phyloP scores from a whole-genome alignment of 164 flowering plant species.

The Nelumbo lutea region DNA sequence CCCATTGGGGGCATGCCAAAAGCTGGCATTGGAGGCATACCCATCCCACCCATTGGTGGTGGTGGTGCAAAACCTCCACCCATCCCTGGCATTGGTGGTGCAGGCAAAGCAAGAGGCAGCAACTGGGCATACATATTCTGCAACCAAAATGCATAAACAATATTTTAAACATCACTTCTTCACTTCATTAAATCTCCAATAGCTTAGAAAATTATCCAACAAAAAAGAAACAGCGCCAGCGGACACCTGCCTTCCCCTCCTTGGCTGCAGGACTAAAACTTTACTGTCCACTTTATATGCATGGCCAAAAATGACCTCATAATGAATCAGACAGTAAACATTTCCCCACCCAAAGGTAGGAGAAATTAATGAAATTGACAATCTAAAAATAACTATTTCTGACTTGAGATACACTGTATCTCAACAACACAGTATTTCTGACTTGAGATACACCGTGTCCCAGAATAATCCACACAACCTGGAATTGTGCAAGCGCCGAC shows the following conservation, averaged over 20 bases:
- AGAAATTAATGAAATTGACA: background rate
- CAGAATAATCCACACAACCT: no score
- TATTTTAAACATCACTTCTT: background rate
- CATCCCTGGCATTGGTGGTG: slow-evolving; percentile 94
- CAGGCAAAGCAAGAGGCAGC: slow-evolving; percentile 97
- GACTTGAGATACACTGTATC: background rate
- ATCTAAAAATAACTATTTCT: background rate
- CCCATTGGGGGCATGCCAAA: slow-evolving; percentile 98
- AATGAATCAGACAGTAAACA: background rate
- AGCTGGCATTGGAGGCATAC: slow-evolving; percentile 98
- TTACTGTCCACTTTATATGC: background rate
- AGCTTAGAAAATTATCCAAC: background rate
- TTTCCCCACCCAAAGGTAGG: background rate
- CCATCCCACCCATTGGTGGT: slow-evolving; percentile 85
- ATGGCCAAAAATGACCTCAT: background rate
- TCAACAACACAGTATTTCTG: background rate
- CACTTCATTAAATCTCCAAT: background rate
- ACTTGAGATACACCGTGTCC: background rate
- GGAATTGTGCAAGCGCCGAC: background rate
- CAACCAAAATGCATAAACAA: slow-evolving; percentile 13
- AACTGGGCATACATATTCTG: slow-evolving; percentile 99
- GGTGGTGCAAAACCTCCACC: slow-evolving; percentile 55
- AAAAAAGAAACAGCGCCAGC: background rate
- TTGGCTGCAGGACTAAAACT: background rate
- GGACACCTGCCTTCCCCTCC: background rate